These are phyloP conservation scores for Lactifluus pinguis DNA, from an alignment of 768 basidiomycete genomes.

Conservation along the genomic window DNA sequence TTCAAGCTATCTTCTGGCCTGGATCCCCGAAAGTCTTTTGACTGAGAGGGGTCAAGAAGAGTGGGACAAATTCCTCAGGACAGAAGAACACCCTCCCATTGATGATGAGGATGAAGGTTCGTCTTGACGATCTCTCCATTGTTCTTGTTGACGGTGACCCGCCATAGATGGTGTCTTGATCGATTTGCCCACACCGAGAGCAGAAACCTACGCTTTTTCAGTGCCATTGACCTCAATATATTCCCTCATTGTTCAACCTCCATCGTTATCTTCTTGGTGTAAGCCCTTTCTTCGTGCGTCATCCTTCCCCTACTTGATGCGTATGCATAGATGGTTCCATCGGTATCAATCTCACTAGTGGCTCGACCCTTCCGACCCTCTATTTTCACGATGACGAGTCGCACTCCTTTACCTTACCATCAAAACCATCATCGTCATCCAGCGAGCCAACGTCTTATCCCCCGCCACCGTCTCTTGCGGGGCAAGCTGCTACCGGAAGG, in stretches of 20 bases:
- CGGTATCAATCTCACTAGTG: constrained; percentile 80
- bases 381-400: constrained; percentile 98
- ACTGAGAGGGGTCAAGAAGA: constrained; percentile 76
- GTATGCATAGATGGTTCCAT: constrained; percentile 64
- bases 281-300: constrained; percentile 20
- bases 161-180: constrained; percentile 71
- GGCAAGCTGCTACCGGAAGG: constrained; percentile 29
- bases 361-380: constrained; percentile 78
- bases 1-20: constrained; percentile 75
- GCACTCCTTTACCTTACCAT: constrained; percentile 52
- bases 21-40: constrained; percentile 85
- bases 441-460: constrained; percentile 45
- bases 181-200: constrained; percentile 71
- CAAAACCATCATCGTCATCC: constrained; percentile 33
- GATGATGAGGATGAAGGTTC: constrained; percentile 70
- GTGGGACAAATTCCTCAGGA: constrained; percentile 84
- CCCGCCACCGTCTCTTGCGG: constrained; percentile 46
- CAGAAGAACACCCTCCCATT: constrained; percentile 53
- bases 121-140: constrained; percentile 19
- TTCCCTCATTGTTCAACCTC: constrained; percentile 78
- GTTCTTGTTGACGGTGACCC: not conserved
- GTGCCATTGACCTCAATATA: constrained; percentile 85
- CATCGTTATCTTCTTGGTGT: constrained; percentile 82
- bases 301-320: not conserved
- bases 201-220: constrained; percentile 94